A percentile compares a stretch with the other conserved stretches of the same genome.
Conservation (phyloP, 225 moss, liverwort and hornwort genomes). For the Bryoerythrophyllum caledonicum region DNA sequence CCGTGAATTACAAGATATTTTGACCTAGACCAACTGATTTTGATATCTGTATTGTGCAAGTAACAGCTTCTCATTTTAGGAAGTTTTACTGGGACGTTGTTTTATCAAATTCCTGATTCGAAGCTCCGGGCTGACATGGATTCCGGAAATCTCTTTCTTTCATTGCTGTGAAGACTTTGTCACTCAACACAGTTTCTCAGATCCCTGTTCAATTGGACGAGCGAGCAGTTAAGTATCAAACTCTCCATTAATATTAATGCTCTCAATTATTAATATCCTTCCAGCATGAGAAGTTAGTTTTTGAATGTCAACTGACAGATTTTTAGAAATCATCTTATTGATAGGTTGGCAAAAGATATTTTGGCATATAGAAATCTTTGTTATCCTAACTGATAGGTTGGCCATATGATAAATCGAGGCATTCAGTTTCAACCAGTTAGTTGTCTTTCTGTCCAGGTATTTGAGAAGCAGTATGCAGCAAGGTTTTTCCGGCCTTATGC, state of each 20-base stretch:
- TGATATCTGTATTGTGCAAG: conserved; percentile 1
- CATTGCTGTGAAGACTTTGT: conserved; percentile 75
- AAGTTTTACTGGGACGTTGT: conserved; percentile 75
- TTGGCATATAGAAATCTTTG: too few species aligned
- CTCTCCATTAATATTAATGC: too few species aligned
- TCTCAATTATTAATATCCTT: too few species aligned
- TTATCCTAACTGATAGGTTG: too few species aligned
- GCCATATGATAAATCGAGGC: too few species aligned
- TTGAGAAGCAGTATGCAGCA: conserved; percentile 82
- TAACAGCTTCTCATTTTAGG: conserved; percentile 67
- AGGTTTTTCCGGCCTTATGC: conserved; percentile 75
- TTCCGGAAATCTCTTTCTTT: conserved; percentile 74
- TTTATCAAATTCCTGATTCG: conserved; percentile 61
- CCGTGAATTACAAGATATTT: not conserved
- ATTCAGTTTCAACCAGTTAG: not conserved
- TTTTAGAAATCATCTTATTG: not conserved
- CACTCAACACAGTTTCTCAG: conserved; percentile 76
- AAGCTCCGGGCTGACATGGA: conserved; percentile 62
- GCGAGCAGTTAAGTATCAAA: conserved; percentile 50
- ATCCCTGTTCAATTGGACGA: conserved; percentile 83
- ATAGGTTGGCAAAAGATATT: not conserved
- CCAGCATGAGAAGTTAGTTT: not conserved
- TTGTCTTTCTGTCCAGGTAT: conserved; percentile 52
- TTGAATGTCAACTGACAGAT: not conserved
- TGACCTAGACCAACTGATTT: not conserved